These are phyloP conservation scores for Serendipita indica DNA, from an alignment of 768 basidiomycete species.

Conservation along the genomic window DNA sequence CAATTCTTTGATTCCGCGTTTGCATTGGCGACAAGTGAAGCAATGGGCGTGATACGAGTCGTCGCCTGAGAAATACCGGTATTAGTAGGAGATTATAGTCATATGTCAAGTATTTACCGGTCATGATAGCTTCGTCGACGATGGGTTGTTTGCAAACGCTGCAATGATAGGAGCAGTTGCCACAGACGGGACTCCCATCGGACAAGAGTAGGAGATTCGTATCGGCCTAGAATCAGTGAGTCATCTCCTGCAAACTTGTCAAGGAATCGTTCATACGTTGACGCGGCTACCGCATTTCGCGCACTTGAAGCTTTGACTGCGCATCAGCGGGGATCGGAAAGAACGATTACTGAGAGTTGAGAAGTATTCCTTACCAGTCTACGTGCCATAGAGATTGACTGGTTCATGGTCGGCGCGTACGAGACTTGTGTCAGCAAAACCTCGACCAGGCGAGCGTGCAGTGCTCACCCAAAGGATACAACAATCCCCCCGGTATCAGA, in stretches of 20 bases:
- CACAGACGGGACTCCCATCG: slow-evolving; percentile 94
- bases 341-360: too few relatives aligned
- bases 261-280: slow-evolving; percentile 21
- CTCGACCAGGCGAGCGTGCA: slow-evolving; percentile 1
- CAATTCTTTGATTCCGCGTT: slow-evolving; percentile 88
- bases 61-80: slow-evolving; percentile 34
- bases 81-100: background rate
- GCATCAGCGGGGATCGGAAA: slow-evolving; percentile 5
- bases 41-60: slow-evolving; percentile 98
- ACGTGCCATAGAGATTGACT: slow-evolving; percentile 92
- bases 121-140: slow-evolving; percentile 98
- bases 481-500: slow-evolving; percentile 75
- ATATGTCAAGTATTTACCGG: slow-evolving; percentile 29
- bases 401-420: too few relatives aligned
- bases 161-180: slow-evolving; percentile 88
- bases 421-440: slow-evolving; percentile 11
- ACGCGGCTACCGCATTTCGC: slow-evolving; percentile 89
- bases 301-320: slow-evolving; percentile 61
- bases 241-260: slow-evolving; percentile 18
- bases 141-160: slow-evolving; percentile 89
- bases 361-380: slow-evolving; percentile 35
- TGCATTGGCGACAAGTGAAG: slow-evolving; percentile 95
- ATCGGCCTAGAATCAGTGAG: slow-evolving; percentile 40
- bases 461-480: slow-evolving; percentile 81
- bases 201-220: slow-evolving; percentile 93